Percentiles rank a stretch among this genome's conserved stretches.
Conservation (phyloP, 345 rosid genomes). For the Brassica juncea region DNA sequence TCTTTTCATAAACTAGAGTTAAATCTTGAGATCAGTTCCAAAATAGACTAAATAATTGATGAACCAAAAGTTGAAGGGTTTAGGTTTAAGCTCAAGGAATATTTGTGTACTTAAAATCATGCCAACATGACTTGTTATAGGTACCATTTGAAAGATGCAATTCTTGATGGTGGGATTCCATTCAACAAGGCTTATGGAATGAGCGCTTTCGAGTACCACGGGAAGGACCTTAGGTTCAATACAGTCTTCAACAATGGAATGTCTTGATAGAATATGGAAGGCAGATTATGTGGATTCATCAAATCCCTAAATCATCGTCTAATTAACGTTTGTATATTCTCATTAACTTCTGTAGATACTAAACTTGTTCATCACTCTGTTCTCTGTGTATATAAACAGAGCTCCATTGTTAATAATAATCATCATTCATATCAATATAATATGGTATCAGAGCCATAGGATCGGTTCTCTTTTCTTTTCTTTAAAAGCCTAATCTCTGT, state of each 20-base stretch:
- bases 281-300: background rate
- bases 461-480: too few species aligned
- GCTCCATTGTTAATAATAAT: background rate
- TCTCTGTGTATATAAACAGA: background rate
- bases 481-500: too few species aligned
- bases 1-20: background rate
- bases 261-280: slow-evolving; percentile 18
- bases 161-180: slow-evolving; percentile 79
- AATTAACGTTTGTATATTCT: background rate
- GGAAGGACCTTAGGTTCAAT: slow-evolving; percentile 72
- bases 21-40: background rate
- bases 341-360: background rate
- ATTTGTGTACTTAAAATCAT: slow-evolving; percentile 5
- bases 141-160: slow-evolving; percentile 77
- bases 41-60: background rate
- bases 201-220: slow-evolving; percentile 79
- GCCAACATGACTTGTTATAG: slow-evolving; percentile 35
- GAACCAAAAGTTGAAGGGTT: background rate
- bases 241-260: slow-evolving; percentile 75
- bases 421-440: background rate
- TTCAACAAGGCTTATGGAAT: slow-evolving; percentile 78
- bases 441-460: too few species aligned
- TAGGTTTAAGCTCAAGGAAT: background rate
- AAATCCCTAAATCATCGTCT: background rate
- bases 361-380: background rate